Evolutionary conservation across 495 filamentous ascomycete genomes (phyloP).

Genomic region (Xylaria curta): DNA sequence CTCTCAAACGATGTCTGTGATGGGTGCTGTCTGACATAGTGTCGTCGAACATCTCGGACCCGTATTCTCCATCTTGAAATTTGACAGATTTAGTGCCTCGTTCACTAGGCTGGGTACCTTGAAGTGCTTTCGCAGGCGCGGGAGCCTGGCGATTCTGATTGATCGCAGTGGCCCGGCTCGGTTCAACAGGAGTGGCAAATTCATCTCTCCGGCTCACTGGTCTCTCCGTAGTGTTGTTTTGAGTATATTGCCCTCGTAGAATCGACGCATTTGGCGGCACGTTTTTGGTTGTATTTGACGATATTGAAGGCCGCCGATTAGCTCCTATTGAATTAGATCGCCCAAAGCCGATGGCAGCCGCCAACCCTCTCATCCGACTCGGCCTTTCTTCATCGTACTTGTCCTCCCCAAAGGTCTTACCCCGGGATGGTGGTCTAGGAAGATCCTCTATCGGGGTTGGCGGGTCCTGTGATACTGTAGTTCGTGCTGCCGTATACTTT

Average conservation of each 20-base stretch:
- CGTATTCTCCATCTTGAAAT: conserved; percentile 36
- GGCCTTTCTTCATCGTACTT: conserved; percentile 31
- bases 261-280: conserved; percentile 5
- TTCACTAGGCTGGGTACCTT: conserved; percentile 19
- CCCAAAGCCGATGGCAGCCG: conserved; percentile 28
- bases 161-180: conserved; percentile 10
- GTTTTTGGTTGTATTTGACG: neutral
- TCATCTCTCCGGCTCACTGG: conserved; percentile 26
- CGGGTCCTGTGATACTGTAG: conserved; percentile 9
- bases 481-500: conserved; percentile 6
- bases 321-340: conserved; percentile 29
- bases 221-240: conserved; percentile 25
- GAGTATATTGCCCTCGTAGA: conserved; percentile 1
- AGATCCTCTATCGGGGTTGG: conserved; percentile 27
- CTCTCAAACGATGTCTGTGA: conserved; percentile 48
- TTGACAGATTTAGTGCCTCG: conserved; percentile 38
- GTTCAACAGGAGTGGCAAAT: conserved; percentile 17
- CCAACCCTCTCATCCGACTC: conserved; percentile 30
- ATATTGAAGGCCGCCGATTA: conserved; percentile 23
- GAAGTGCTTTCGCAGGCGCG: conserved; percentile 25
- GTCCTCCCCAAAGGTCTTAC: conserved; percentile 34
- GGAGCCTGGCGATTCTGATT: conserved; percentile 29
- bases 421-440: conserved; percentile 35
- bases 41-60: conserved; percentile 29
- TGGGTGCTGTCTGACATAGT: conserved; percentile 35